Evolutionary conservation across 345 rosid species (phyloP).

Genomic region (Gossypium anomalum): DNA sequence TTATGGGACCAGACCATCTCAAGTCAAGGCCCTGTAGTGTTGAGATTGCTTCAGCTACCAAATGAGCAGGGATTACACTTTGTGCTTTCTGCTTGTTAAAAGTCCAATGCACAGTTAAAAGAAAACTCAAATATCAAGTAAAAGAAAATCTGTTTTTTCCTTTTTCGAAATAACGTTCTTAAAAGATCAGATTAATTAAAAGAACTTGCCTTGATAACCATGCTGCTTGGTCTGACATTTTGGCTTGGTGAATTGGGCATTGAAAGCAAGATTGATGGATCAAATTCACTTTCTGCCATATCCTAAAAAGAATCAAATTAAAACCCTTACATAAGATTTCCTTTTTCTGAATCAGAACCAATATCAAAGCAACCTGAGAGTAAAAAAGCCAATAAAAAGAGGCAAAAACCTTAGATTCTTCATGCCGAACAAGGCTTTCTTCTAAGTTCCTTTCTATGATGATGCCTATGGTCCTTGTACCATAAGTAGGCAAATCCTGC

Average conservation of each 20-base stretch:
- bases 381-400: not conserved
- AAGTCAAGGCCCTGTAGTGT: slow-evolving; percentile 59
- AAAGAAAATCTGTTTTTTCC: not conserved
- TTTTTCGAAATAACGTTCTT: too few relatives aligned
- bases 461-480: not conserved
- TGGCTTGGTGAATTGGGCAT: slow-evolving; percentile 37
- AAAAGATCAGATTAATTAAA: not conserved
- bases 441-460: slow-evolving; percentile 8
- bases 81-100: slow-evolving; percentile 44
- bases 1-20: slow-evolving; percentile 72
- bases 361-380: not conserved
- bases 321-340: not conserved
- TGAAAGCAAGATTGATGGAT: slow-evolving; percentile 36
- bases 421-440: not conserved
- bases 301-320: slow-evolving; percentile 23
- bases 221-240: slow-evolving; percentile 53
- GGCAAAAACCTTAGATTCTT: slow-evolving; percentile 6
- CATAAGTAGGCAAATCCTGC: not conserved
- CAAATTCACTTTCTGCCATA: slow-evolving; percentile 32
- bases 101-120: not conserved
- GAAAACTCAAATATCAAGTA: not conserved
- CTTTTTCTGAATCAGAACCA: not conserved
- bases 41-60: slow-evolving; percentile 65
- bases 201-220: slow-evolving; percentile 55
- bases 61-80: slow-evolving; percentile 56